Evolutionary conservation across 2,329 filamentous ascomycete species (phyloP), one percentile per base, ranked within the genome.

Genomic region (Lecanicillium sp.): DNA sequence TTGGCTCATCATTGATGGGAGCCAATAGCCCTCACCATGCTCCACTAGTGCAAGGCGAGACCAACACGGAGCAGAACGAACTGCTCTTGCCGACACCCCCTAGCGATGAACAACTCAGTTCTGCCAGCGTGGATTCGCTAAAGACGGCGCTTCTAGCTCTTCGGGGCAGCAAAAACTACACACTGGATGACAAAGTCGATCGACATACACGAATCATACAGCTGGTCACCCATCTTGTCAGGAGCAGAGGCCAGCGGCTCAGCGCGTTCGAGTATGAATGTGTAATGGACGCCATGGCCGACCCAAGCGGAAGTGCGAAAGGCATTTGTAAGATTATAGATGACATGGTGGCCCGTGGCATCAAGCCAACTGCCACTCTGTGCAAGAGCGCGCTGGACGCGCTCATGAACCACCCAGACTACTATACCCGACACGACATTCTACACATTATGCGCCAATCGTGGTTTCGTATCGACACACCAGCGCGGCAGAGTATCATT

Each of bases 371-470:
- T 47, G 70, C 72, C 1, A 68, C 69, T 4, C 71, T 84, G 3
- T 90, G 86, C 51, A 81, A 89, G 57, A 77, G 77, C 44, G 77
- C 82, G 3, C 63, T 96, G 15, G 45, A 84, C 69, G 81, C 76
- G 5, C 68, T 96, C 17, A 77, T 85, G 1, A 76, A 92, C 8
- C 92, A 97, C 56, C 87, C 90, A 0, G 85, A 97, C 59, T 90
- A 94, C 50, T 49, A 87, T 5, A 64, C 92, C 17, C 79, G 88
- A 27, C 73, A 76, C 38, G 71, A 81, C 27, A 71, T 95, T 4
- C 64, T 96, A 29, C 65, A 76, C 39, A 79, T 81, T 40, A 87
- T 92, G 83, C 77, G 77, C 51, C 69, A 77, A 40, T 71, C 77
- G 46, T 94, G 87, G 84, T 55, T 58, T 34, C 44, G 51, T 3